Evolutionary conservation across 1,139 yeast species (phyloP), one percentile per base, ranked within the genome.

Genomic region (Oligophagozyma castellii): DNA sequence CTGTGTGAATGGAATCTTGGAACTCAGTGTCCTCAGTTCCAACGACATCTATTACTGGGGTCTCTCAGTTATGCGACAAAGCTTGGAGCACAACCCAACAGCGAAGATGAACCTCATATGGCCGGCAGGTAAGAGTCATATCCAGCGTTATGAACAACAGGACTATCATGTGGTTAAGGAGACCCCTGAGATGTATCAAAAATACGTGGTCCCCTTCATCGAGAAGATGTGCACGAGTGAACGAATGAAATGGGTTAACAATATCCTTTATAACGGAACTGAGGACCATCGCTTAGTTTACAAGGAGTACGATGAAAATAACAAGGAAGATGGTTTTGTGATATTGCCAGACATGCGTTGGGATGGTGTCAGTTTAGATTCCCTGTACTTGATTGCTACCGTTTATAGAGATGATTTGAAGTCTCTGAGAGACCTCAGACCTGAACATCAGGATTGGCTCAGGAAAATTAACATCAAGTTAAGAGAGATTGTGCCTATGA

Each of bases 21-120:
- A 59, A 3, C 36, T 69, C 16, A 39, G 55, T 23, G 52, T 63
- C 19, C 62, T 75, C 19, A 76, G 79, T 21, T 53, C 58, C 22
- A 89, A 89, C 49, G 95, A 84, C 44, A 73, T 86, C 1, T 89
- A 86, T 46, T 67, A 65, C 38, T 86, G 96, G 95, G 79, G 83
- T 5, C 53, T 67, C 24, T 70, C 70, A 0, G 54, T 65, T 0
- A 41, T 76, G 24, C 42, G 44, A 3, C 80, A 74, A 42, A 57
- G 61, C 27, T 40, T 75, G 13, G 57, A 58, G 0, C 38, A 40
- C 1, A 40, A 43, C 6, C 84, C 93, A 1, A 65, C 73, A 0
- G 75, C 76, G n/a, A 84, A 86, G 46, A 48, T 81, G 33, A 83
- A 77, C 42, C 41, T 89, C 35, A 75, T 89, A 12, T 83, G 70